phyloP scores from a whole-genome alignment of 768 basidiomycete genomes.

The Termitomyces sp. region DNA sequence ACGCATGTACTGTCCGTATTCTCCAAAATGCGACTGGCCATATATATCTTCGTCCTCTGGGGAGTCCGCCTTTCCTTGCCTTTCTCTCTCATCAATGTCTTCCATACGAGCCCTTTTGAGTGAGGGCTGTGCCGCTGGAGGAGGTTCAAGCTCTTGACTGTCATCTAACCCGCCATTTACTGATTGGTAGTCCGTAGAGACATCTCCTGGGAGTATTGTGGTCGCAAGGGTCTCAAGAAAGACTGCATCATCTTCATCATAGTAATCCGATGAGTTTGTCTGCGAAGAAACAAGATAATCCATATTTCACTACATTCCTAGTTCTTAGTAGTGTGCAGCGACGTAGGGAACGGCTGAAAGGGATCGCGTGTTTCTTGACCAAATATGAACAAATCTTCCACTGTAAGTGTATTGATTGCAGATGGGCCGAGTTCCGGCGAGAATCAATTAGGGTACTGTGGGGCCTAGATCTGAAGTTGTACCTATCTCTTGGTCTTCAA shows the following conservation, averaged over 20 bases:
- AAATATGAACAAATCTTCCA: too few relatives aligned
- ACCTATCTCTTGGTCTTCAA: too few relatives aligned
- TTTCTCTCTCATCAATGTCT: slow-evolving; percentile 15
- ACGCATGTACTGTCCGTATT: slow-evolving; percentile 83
- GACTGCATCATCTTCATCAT: slow-evolving; percentile 46
- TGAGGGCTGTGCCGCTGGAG: slow-evolving; percentile 33
- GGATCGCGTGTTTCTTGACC: neutral
- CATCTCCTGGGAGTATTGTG: slow-evolving; percentile 44
- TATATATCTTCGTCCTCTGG: slow-evolving; percentile 47
- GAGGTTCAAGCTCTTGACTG: slow-evolving; percentile 25
- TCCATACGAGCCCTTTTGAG: slow-evolving; percentile 33
- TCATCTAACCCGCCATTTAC: slow-evolving; percentile 12
- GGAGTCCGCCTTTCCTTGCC: slow-evolving; percentile 10
- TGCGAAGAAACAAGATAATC: slow-evolving; percentile 13
- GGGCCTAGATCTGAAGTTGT: too few relatives aligned
- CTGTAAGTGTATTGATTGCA: too few relatives aligned
- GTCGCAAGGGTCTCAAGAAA: slow-evolving; percentile 44
- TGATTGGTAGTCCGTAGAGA: slow-evolving; percentile 4
- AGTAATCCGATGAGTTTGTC: slow-evolving; percentile 48
- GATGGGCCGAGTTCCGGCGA: too few relatives aligned
- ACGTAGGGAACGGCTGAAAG: neutral
- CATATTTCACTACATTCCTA: slow-evolving; percentile 7
- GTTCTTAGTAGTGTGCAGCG: neutral
- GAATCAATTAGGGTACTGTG: too few relatives aligned
- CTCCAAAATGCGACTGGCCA: slow-evolving; percentile 75